Conservation (phyloP, 192 early-diverging fungal genomes). For the Phycomyces blakesleeanus region DNA sequence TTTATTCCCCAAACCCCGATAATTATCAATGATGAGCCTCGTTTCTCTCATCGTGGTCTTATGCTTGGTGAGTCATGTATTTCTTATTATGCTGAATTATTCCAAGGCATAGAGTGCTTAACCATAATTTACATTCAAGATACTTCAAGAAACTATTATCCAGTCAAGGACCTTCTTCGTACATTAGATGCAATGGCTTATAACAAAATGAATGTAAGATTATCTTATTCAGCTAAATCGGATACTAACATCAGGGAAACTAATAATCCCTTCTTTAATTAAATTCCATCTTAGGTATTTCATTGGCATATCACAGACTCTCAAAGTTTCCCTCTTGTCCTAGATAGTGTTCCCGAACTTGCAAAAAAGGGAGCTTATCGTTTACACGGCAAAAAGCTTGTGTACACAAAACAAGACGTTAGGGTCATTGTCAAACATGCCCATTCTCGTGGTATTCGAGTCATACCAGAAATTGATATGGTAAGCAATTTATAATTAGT, state of each 20-base stretch:
- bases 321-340: slow-evolving; percentile 65
- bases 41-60: slow-evolving; percentile 64
- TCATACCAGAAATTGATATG: slow-evolving; percentile 93
- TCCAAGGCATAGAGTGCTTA: background rate
- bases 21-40: slow-evolving; percentile 58
- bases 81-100: background rate
- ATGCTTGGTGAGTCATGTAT: slow-evolving; percentile 38
- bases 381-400: slow-evolving; percentile 44
- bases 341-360: slow-evolving; percentile 57
- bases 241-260: background rate
- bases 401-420: slow-evolving; percentile 76
- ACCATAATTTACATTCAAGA: slow-evolving; percentile 34
- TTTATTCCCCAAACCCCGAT: slow-evolving; percentile 47
- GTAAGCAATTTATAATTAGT: slow-evolving; percentile 6
- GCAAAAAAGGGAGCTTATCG: slow-evolving; percentile 63
- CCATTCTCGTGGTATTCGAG: slow-evolving; percentile 68
- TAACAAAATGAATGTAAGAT: slow-evolving; percentile 72
- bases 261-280: background rate
- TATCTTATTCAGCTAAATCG: background rate
- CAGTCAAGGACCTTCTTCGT: slow-evolving; percentile 56
- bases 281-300: slow-evolving; percentile 40
- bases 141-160: slow-evolving; percentile 69
- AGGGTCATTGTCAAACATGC: slow-evolving; percentile 69
- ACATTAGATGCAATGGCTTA: slow-evolving; percentile 78
- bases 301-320: slow-evolving; percentile 79